Base-by-base conservation (phyloP, 2,329 filamentous ascomycete species). In the Raffaelea albimanens region DNA sequence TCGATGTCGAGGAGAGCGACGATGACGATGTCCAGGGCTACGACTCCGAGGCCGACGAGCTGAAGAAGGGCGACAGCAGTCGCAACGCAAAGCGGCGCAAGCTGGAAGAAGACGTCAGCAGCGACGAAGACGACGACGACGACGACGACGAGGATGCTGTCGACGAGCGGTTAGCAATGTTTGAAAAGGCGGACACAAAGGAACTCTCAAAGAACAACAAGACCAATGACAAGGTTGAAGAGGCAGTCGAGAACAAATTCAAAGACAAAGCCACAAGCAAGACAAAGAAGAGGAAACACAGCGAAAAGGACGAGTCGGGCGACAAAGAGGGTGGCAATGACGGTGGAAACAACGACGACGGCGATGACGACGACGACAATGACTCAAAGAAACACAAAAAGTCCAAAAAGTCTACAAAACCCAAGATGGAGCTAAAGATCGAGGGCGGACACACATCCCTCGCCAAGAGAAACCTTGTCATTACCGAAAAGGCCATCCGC, bases 41-140 rank as follows among this genome's bases (percentile, higher is more conserved):
- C 61, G 71, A 85, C 52, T 88, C 84, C 0, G 83, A 85, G 20
- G 68, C 61, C 22, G 75, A 82, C 41, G 80, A 87, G 52, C 59
- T 87, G 51, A 77, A 73, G 58, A 85, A 85, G 63, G 83, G 82
- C 34, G 9, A 16, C 31, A 22, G 14, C 29, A 19, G 22, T 14
- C 67, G 75, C 62, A 66, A 65, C 51, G 65, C 75, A 41, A 90
- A 90, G 66, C 70, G 83, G 55, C 73, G 79, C 57, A 85, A 78
- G 61, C 61, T 81, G 34, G 68, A 71, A 44, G 65, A 69, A 40
- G 68, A 71, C 14, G 40, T 19, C 9, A 34, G 23, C 5, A 59
- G 50, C 56, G 63, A 68, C 45, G 62, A 64, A 9, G 61, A 64
- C 18, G 66, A 58, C 18, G 61, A 63, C 34, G 22, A 39, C 23